These are phyloP conservation scores for Stellera chamaejasme DNA, from an alignment of 345 rosid genomes.

Conservation along the genomic window DNA sequence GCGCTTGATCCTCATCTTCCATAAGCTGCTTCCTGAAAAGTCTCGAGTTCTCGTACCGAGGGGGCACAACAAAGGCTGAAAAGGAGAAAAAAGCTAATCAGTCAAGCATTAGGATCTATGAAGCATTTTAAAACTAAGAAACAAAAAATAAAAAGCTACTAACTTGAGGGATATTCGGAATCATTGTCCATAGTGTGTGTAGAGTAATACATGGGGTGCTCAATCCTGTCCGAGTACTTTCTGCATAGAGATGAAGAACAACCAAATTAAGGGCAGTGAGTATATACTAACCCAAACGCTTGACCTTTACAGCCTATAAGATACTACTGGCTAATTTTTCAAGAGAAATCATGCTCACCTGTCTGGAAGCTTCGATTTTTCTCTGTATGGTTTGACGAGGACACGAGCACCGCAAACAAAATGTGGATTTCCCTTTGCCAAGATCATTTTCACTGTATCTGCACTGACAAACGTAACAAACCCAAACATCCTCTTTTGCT, in stretches of 20 bases:
- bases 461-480: conserved; percentile 54
- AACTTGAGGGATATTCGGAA: conserved; percentile 44
- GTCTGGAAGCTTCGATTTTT: conserved; percentile 47
- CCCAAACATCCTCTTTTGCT: conserved; percentile 63
- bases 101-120: too few relatives aligned
- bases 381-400: conserved; percentile 67
- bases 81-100: not conserved
- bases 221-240: conserved; percentile 39
- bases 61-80: conserved; percentile 26
- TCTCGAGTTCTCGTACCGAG: conserved; percentile 33
- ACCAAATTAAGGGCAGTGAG: not conserved
- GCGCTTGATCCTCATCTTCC: conserved; percentile 35
- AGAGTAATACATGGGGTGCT: conserved; percentile 23
- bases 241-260: conserved; percentile 17
- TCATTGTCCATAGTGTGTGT: conserved; percentile 33
- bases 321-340: not conserved
- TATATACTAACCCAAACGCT: not conserved
- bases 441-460: conserved; percentile 45
- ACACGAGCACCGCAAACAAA: conserved; percentile 65
- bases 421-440: conserved; percentile 66
- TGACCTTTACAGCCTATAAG: not conserved
- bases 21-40: conserved; percentile 37
- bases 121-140: not conserved
- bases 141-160: conserved; percentile 5
- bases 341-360: conserved; percentile 29